Evolutionary conservation across 1,284 basidiomycete species (phyloP), one percentile per base, ranked within the genome.

Genomic region (Cryptococcus neoformans): DNA sequence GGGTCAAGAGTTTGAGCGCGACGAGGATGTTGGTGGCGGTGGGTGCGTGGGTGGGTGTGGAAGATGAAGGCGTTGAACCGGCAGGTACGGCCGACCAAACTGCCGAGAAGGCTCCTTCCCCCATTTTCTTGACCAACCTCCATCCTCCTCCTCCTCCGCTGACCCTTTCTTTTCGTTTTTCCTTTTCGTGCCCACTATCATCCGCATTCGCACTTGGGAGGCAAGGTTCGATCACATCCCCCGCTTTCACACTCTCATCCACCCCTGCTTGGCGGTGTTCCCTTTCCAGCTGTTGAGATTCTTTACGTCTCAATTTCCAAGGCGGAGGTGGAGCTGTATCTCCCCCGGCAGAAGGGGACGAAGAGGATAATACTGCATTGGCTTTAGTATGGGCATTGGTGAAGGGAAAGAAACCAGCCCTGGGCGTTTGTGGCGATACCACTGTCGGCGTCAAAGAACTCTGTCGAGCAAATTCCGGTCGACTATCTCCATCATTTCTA

Each of bases 1-100:
- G 80, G 51, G 86, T 83, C 28, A 92, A 88, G 81, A 92, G 83
- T 81, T 94, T 94, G 68, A 94, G 85, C 6, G 92, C 91, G 58
- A 42, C 54, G 53, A 51, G 39, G 62, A 16, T 17, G 11, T 17
- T 52, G 39, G 34, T 37, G 28, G 56, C 58, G 38, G 52, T 38
- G 14, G 14, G 7, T 8, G 16, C 14, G 12, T 9, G 7, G 9
- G 17, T 17, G 17, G 21, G 12, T 17, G 28, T 11, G 9, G 44
- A 21, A 53, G 51, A 62, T 41, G 44, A n/a, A 9, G 55, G 11
- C 9, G 49, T 34, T 3, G 17, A 10, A 45, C 36, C n/a, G 6
- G 48, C 16, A 60, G 78, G 78, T 48, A 65, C 77, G 1, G 86
- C 87, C 0, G 88, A 82, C 88, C 88, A 90, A 2, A 91, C 89